A percentile compares a stretch with the other conserved stretches of the same genome.
Conservation (phyloP, 106 monocot genomes). For the Agapanthus africanus region DNA sequence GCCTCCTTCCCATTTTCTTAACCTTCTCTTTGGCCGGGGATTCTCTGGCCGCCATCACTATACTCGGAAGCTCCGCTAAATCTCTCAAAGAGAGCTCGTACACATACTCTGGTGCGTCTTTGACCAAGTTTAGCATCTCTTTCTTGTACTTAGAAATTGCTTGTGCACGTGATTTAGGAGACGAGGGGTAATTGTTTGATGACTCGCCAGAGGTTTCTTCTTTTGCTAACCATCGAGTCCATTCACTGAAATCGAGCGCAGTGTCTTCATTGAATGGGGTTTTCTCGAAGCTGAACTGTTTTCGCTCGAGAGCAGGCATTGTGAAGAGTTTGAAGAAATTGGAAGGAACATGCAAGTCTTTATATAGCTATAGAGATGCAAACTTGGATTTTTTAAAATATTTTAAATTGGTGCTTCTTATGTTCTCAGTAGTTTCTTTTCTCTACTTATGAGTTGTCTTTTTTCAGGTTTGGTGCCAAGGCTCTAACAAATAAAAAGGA, state of each 20-base stretch:
- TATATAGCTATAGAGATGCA: background rate
- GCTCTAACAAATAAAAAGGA: background rate
- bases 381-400: no score
- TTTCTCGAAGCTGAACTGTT: background rate
- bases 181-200: no score
- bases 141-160: background rate
- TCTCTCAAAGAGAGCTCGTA: constrained; percentile 29
- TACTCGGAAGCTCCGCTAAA: constrained; percentile 16
- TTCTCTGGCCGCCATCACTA: background rate
- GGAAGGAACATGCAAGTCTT: background rate
- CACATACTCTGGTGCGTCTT: constrained; percentile 9
- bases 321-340: background rate
- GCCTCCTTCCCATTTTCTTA: constrained; percentile 3
- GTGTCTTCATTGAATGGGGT: background rate
- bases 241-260: background rate
- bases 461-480: background rate
- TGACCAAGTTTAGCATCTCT: constrained; percentile 9
- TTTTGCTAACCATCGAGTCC: background rate
- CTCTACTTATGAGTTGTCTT: background rate
- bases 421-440: background rate
- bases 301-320: background rate
- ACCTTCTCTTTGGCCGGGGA: background rate
- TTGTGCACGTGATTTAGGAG: background rate
- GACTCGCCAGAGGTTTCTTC: background rate
- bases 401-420: background rate